These are phyloP conservation scores for Phytopythium cucurbitacearum DNA, from an alignment of 352 stramenopile genomes.

Conservation along the genomic window DNA sequence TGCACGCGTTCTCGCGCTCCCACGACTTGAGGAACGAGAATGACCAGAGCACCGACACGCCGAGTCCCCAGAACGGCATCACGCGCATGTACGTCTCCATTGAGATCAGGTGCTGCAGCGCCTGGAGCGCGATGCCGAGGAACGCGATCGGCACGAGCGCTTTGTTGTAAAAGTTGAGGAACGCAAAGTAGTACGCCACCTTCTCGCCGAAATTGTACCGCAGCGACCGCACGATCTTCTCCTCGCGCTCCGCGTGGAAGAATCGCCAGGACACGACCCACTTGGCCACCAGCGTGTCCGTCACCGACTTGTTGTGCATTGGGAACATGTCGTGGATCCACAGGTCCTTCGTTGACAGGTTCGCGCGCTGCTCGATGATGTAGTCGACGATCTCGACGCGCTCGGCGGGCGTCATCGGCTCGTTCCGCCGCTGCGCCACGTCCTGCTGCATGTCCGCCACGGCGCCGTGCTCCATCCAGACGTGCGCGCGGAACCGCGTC, in stretches of 20 bases:
- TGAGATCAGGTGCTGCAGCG: slow-evolving; percentile 44
- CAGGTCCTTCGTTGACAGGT: slow-evolving; percentile 44
- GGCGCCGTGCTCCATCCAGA: slow-evolving; percentile 78
- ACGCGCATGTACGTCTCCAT: slow-evolving; percentile 77
- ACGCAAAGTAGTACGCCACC: slow-evolving; percentile 86
- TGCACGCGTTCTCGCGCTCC: slow-evolving; percentile 70
- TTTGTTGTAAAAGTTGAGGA: slow-evolving; percentile 82
- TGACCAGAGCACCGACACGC: slow-evolving; percentile 75
- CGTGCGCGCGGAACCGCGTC: slow-evolving; percentile 58
- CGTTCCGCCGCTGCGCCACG: slow-evolving; percentile 44
- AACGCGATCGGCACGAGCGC: slow-evolving; percentile 70
- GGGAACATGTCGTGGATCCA: slow-evolving; percentile 86
- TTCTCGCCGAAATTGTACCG: slow-evolving; percentile 85
- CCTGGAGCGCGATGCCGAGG: slow-evolving; percentile 51
- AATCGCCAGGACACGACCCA: slow-evolving; percentile 66
- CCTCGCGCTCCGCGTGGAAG: slow-evolving; percentile 42
- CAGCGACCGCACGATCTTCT: slow-evolving; percentile 60
- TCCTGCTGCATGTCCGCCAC: slow-evolving; percentile 79
- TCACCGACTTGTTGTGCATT: slow-evolving; percentile 72
- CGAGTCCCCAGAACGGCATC: slow-evolving; percentile 76
- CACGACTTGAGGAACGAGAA: slow-evolving; percentile 84
- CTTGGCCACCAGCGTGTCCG: slow-evolving; percentile 55
- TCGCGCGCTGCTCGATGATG: slow-evolving; percentile 74
- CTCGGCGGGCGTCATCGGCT: slow-evolving; percentile 68
- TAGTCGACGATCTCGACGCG: slow-evolving; percentile 83